phyloP scores from a whole-genome alignment of 2,329 filamentous ascomycete genomes.

The Graphiopsis chlorocephala region DNA sequence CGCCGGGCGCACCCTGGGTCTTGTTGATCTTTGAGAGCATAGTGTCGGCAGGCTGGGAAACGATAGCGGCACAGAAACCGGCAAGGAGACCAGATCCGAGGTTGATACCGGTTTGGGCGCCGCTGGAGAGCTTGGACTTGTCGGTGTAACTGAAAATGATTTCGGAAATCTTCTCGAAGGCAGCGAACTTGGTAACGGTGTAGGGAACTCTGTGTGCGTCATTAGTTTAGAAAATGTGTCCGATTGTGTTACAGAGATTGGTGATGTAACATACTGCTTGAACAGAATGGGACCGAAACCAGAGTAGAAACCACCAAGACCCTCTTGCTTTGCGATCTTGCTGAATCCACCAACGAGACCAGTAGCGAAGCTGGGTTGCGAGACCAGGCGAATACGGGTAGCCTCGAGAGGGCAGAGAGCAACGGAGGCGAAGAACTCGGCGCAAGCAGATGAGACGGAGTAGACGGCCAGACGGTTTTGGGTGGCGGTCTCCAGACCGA shows the following conservation, averaged over 20 bases:
- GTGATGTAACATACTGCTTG: slow-evolving; percentile 58
- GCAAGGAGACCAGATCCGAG: slow-evolving; percentile 81
- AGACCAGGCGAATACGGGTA: slow-evolving; percentile 89
- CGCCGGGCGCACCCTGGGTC: slow-evolving; percentile 81
- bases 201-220: slow-evolving; percentile 67
- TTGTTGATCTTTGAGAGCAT: slow-evolving; percentile 98
- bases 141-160: slow-evolving; percentile 63
- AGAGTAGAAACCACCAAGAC: slow-evolving; percentile 82
- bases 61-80: slow-evolving; percentile 79
- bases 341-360: slow-evolving; percentile 75
- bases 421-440: slow-evolving; percentile 69
- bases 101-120: slow-evolving; percentile 76
- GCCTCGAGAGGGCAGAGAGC: slow-evolving; percentile 88
- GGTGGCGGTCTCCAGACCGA: slow-evolving; percentile 73
- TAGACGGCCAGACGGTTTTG: slow-evolving; percentile 80
- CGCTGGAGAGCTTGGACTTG: slow-evolving; percentile 67
- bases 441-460: slow-evolving; percentile 61
- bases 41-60: slow-evolving; percentile 88
- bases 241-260: background rate
- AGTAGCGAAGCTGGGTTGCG: slow-evolving; percentile 77
- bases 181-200: slow-evolving; percentile 94
- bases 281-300: slow-evolving; percentile 85
- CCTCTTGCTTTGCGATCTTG: slow-evolving; percentile 82
- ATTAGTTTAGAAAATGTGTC: slow-evolving; percentile 29
- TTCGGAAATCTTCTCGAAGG: slow-evolving; percentile 85